Evolutionary conservation across 108 stramenopile species (phyloP).

Genomic region (Fistulifera solaris): DNA sequence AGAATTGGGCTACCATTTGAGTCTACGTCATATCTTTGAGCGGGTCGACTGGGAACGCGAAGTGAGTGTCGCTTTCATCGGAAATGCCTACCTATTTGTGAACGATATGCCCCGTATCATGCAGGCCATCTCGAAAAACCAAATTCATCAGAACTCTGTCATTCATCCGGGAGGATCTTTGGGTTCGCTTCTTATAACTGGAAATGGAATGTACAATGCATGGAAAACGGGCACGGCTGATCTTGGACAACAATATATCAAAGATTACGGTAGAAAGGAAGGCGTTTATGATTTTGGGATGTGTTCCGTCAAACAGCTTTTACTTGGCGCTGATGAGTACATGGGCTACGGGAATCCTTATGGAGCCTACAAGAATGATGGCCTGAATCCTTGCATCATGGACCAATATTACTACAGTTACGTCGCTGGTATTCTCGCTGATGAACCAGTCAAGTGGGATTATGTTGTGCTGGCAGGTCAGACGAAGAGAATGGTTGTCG

Average conservation of each 20-base stretch:
- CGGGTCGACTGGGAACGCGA: slow-evolving; percentile 5
- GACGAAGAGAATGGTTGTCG: slow-evolving; percentile 30
- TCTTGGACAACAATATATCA: slow-evolving; percentile 13
- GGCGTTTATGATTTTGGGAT: slow-evolving; percentile 42
- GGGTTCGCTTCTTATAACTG: slow-evolving; percentile 24
- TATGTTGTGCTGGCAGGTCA: slow-evolving; percentile 44
- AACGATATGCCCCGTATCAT: slow-evolving; percentile 52
- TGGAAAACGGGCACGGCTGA: slow-evolving; percentile 30
- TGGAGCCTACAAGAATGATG: slow-evolving; percentile 32
- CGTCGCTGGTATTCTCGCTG: slow-evolving; percentile 1
- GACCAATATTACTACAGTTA: slow-evolving; percentile 27
- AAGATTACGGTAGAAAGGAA: slow-evolving; percentile 5
- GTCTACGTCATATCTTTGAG: too few relatives aligned
- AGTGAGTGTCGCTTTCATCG: slow-evolving; percentile 34
- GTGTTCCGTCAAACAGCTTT: slow-evolving; percentile 43
- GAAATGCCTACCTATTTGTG: slow-evolving; percentile 38
- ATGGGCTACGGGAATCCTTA: slow-evolving; percentile 19
- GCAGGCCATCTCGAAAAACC: slow-evolving; percentile 13
- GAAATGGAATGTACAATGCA: slow-evolving; percentile 48
- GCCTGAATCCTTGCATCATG: slow-evolving; percentile 39
- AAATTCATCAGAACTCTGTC: slow-evolving; percentile 39
- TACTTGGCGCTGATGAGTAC: slow-evolving; percentile 26
- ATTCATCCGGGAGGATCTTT: slow-evolving; percentile 22
- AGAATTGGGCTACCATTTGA: too few relatives aligned
- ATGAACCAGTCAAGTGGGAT: slow-evolving; percentile 17